phyloP scores from a whole-genome alignment of 768 basidiomycete species.

The Leccinum olivaceopallidum region DNA sequence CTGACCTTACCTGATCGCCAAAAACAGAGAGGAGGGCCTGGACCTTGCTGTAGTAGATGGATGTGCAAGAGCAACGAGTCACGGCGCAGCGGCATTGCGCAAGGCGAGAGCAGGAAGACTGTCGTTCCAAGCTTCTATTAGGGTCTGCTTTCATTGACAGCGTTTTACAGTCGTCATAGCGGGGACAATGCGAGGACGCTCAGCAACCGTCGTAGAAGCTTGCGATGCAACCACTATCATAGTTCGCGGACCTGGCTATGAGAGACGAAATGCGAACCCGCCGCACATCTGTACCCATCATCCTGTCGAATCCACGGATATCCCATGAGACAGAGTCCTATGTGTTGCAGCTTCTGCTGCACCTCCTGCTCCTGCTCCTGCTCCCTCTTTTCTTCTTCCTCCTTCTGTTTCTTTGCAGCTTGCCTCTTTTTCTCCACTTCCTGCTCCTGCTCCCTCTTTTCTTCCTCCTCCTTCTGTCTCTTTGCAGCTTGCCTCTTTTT shows the following conservation, averaged over 20 bases:
- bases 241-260: not conserved
- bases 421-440: constrained; percentile 13
- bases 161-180: no score
- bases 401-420: constrained; percentile 9
- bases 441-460: constrained; percentile 18
- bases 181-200: no score
- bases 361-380: constrained; percentile 21
- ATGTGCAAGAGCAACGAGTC: no score
- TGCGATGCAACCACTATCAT: not conserved
- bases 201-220: no score
- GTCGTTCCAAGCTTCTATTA: no score
- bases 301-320: constrained; percentile 45
- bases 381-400: constrained; percentile 21
- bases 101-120: no score
- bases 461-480: constrained; percentile 4
- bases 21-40: no score
- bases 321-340: constrained; percentile 52
- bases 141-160: no score
- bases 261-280: constrained; percentile 45
- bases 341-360: constrained; percentile 43
- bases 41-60: no score
- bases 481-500: constrained; percentile 15
- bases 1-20: no score
- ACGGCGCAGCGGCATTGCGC: no score
- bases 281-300: constrained; percentile 47